phyloP scores from a whole-genome alignment of 306 rosid genomes.

The Corylus heterophylla region DNA sequence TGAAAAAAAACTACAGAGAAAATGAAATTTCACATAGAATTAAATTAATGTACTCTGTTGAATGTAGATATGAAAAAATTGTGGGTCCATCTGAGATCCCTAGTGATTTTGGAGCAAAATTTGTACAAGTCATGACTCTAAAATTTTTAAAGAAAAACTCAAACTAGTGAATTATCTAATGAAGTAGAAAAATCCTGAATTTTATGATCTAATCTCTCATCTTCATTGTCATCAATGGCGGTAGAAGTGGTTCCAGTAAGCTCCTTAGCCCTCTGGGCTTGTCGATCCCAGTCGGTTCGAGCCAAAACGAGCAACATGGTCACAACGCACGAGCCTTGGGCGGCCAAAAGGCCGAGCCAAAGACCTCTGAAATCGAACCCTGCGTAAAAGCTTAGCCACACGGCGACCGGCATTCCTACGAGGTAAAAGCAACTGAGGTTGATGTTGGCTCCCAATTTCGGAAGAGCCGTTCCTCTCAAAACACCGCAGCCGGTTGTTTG shows the following conservation, averaged over 20 bases:
- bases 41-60: not conserved
- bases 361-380: constrained; percentile 81
- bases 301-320: constrained; percentile 66
- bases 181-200: not conserved
- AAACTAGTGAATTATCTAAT: constrained; percentile 34
- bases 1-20: too few species aligned
- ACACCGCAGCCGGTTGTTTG: constrained; percentile 91
- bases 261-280: constrained; percentile 61
- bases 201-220: not conserved
- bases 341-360: constrained; percentile 85
- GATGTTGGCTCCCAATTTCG: constrained; percentile 77
- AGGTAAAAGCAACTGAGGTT: constrained; percentile 81
- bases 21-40: too few species aligned
- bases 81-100: too few species aligned
- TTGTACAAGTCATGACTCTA: not conserved
- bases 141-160: constrained; percentile 3
- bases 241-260: constrained; percentile 47
- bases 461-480: constrained; percentile 86
- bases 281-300: constrained; percentile 74
- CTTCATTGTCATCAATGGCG: constrained; percentile 4
- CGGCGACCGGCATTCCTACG: constrained; percentile 87
- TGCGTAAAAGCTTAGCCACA: constrained; percentile 62
- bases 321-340: constrained; percentile 71
- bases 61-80: not conserved
- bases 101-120: not conserved